Evolutionary conservation across 2,329 filamentous ascomycete genomes (phyloP).

Genomic region (Fusarium siculi): DNA sequence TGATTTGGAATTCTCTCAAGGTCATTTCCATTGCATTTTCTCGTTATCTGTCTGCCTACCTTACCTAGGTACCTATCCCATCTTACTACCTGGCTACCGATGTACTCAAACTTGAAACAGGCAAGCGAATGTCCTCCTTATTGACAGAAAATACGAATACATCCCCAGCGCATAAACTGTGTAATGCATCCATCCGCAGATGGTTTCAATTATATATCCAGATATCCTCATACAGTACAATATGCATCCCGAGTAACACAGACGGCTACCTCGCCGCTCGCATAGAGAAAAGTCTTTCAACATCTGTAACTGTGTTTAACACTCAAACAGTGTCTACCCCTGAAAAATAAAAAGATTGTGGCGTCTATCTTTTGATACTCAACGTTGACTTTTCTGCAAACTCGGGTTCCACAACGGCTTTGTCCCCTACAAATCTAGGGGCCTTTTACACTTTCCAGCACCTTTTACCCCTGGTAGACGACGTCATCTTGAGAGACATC

Average conservation of each 20-base stretch:
- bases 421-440: constrained; percentile 7
- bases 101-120: not conserved
- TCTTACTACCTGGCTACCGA: too few relatives aligned
- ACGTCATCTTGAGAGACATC: constrained; percentile 29
- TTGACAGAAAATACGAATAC: not conserved
- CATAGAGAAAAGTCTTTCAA: not conserved
- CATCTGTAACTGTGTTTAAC: not conserved
- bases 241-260: not conserved
- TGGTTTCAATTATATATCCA: constrained; percentile 16
- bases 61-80: not conserved
- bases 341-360: constrained; percentile 19
- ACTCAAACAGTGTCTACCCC: constrained; percentile 3
- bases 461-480: constrained; percentile 13
- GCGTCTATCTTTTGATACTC: constrained; percentile 23
- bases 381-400: not conserved
- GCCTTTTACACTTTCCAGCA: not conserved
- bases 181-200: not conserved
- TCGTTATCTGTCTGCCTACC: not conserved
- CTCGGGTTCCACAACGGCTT: constrained; percentile 24
- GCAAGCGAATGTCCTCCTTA: not conserved
- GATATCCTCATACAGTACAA: not conserved
- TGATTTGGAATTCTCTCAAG: not conserved
- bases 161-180: not conserved
- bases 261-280: not conserved
- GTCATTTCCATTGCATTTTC: not conserved